Evolutionary conservation across 192 early-diverging fungal genomes (phyloP), one percentile per base, ranked within the genome.

Genomic region (Coemansia sp.): DNA sequence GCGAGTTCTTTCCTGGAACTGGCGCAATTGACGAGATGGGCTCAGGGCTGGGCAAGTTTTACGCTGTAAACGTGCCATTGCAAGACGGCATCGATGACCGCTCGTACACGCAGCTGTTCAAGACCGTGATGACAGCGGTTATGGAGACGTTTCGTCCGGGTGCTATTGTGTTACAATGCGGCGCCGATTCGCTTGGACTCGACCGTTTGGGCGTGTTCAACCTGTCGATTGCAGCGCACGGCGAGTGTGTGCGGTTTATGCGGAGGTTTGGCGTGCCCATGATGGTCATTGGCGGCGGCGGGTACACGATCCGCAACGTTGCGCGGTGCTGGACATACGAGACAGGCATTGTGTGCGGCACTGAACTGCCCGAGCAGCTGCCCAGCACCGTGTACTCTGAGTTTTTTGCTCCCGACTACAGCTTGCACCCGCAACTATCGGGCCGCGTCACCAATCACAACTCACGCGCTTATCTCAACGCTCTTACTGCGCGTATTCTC

Each of bases 241-340:
- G 93, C 57, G 87, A 91, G 25, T 93, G 94, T 35, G 90, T 96
- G 9, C 84, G 88, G 48, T 99, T 92, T 73, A 92, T 98, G 72
- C 94, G 93, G 48, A 88, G 83, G 29, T 95, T 98, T 62, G 89
- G 93, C 66, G 79, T 99, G 17, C 97, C 97, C 5, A 85, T 95
- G 60, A 63, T 99, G 62, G 86, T 98, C 21, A 83, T 99, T 22
- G 97, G 97, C 47, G 97, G 97, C 5, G 97, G 97, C 43, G 97
- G 97, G 10, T 99, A 99, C 65, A 99, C 95, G 0, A 93, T 97
- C 65, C 85, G 93, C n/a, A 99, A 99, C 66, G 97, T 99, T 2
- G 89, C 93, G 9, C 76, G 96, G 29, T 91, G 93, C 23, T 99
- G 97, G 97, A 90, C 93, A 0, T 94, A 93, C 74, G 94, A 97